Conservation (phyloP, 768 basidiomycete species). For the Boletus rex-veris region DNA sequence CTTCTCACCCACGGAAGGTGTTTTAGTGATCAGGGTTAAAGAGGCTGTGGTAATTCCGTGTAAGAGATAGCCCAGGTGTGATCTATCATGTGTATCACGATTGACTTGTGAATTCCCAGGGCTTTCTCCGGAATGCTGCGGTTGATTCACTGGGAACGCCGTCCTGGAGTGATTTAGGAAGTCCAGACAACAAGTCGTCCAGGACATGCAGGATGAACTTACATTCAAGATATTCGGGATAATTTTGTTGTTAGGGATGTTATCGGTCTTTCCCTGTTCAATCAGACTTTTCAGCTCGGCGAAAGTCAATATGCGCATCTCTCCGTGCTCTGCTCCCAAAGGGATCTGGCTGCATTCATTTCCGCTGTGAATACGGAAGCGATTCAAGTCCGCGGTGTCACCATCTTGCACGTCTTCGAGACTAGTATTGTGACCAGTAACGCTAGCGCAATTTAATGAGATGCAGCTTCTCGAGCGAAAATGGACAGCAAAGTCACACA, state of each 20-base stretch:
- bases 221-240: conserved; percentile 71
- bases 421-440: conserved; percentile 26
- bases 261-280: conserved; percentile 63
- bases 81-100: conserved; percentile 21
- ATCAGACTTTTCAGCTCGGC: conserved; percentile 68
- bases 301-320: conserved; percentile 55
- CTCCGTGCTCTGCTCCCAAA: conserved; percentile 17
- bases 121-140: conserved; percentile 53
- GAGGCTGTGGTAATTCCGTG: conserved; percentile 14
- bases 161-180: conserved; percentile 37
- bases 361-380: conserved; percentile 17
- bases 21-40: conserved; percentile 8
- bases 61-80: conserved; percentile 3
- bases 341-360: conserved; percentile 11
- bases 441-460: conserved; percentile 24
- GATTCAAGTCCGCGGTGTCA: conserved; percentile 9
- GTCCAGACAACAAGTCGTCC: neutral
- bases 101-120: conserved; percentile 51
- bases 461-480: conserved; percentile 30
- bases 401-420: conserved; percentile 32
- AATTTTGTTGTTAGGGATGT: conserved; percentile 75
- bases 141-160: conserved; percentile 55
- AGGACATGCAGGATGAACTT: conserved; percentile 21
- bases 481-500: conserved; percentile 22
- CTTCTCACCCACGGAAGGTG: conserved; percentile 12